Evolutionary conservation across 2,329 filamentous ascomycete species (phyloP), one percentile per base, ranked within the genome.

Genomic region (Colletotrichum sp.): DNA sequence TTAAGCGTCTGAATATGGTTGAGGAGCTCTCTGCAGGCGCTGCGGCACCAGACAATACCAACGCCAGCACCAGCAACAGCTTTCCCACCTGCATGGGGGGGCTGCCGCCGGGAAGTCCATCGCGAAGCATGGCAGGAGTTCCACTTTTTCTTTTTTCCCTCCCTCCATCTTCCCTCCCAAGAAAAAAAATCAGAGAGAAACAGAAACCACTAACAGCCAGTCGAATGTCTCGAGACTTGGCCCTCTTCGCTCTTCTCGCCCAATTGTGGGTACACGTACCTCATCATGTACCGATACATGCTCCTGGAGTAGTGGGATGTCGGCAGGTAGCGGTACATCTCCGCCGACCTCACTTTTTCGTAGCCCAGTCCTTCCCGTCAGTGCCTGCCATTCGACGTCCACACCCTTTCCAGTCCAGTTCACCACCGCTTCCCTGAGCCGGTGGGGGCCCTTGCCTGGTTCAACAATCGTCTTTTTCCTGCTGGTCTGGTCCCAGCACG

Each of bases 1-100:
- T 8, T 75, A 85, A 84, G 84, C 72, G 63, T 62, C 10, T 24
- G 48, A 81, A 85, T 86, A 86, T 87, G 85, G 86, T 87, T 87
- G 86, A 87, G 86, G 78, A 84, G 80, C 78, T 79, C 75, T 78
- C 79, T 81, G 78, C 78, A 79, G 76, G 78, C 79, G 77, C 75
- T 73, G 63, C 28, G 16, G 79, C 76, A 43, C 70, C 55, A 80
- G 77, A 76, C 78, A 79, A 76, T 76, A 43, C 21, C n/a, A 62
- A 43, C 62, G 52, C 38, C 69, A 73, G 69, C 69, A 52, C 43
- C 43, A 52, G 43, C 43, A 52, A 52, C 43, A 52, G 43, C 43
- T 52, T 76, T 76, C 74, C 64, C 76, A 77, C 74, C 71, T 59
- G 71, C 71, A 77, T 73, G 68, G 63, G 66, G 61, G 66, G 43